Conservation (phyloP, 2,329 filamentous ascomycete species). For the Metarhizium sp. region DNA sequence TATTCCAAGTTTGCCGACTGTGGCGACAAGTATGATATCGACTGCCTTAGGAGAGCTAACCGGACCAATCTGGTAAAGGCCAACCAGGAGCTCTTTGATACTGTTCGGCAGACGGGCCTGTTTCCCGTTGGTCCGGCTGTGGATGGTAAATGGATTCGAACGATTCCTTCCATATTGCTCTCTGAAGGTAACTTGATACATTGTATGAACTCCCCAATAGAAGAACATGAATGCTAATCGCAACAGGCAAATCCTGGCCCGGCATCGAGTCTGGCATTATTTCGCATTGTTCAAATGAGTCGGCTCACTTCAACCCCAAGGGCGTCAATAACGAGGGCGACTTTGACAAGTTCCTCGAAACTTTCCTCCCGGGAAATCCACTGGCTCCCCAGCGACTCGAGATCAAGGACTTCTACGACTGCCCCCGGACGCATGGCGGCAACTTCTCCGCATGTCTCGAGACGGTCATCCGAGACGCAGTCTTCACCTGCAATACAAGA, state of each 20-base stretch:
- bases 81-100: slow-evolving; percentile 5
- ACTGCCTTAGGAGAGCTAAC: neutral
- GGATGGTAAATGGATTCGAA: slow-evolving; percentile 2
- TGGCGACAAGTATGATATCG: slow-evolving; percentile 4
- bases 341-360: neutral
- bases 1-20: slow-evolving; percentile 4
- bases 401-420: slow-evolving; percentile 5
- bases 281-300: neutral
- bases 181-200: neutral
- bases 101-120: slow-evolving; percentile 6
- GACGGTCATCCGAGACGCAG: slow-evolving; percentile 1
- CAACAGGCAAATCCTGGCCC: neutral
- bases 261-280: neutral
- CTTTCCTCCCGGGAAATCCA: neutral
- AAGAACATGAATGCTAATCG: no score
- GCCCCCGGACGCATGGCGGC: neutral
- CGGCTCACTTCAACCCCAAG: neutral
- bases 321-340: neutral
- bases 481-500: slow-evolving; percentile 10
- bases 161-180: neutral
- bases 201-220: no score
- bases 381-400: neutral
- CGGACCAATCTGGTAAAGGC: neutral
- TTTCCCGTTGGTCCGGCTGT: slow-evolving; percentile 10
- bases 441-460: neutral